Percentiles rank a stretch among this genome's conserved stretches.
Evolutionary conservation across 2,329 filamentous ascomycete genomes (phyloP).

Genomic region (Fonsecaea erecta): DNA sequence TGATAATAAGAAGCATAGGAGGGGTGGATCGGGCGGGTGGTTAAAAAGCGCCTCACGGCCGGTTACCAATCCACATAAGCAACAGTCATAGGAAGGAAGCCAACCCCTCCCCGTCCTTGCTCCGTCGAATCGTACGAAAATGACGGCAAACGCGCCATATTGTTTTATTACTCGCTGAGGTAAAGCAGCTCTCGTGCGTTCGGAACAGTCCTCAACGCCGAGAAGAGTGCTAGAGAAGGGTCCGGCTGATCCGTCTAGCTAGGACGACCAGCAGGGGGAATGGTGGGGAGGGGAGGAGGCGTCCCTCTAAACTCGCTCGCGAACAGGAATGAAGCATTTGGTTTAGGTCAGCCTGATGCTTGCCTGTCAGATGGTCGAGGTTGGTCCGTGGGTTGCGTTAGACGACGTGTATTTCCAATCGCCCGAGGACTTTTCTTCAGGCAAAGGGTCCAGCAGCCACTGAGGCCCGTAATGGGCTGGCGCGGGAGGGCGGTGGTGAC

Average conservation of each 20-base stretch:
- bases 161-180: constrained; percentile 9
- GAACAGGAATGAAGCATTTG: constrained; percentile 13
- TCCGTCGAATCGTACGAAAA: constrained; percentile 9
- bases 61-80: constrained; percentile 24
- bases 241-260: constrained; percentile 5
- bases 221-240: not conserved
- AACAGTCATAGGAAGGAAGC: constrained; percentile 11
- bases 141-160: constrained; percentile 8
- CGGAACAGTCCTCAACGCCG: constrained; percentile 2
- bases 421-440: not conserved
- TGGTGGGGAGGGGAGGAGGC: not conserved
- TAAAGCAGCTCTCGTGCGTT: constrained; percentile 5
- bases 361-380: constrained; percentile 9
- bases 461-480: not conserved
- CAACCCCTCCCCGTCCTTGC: not conserved
- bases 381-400: not conserved
- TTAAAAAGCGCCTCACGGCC: constrained; percentile 4
- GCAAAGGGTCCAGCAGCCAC: not conserved
- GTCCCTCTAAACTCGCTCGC: not conserved
- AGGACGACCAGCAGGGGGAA: not conserved
- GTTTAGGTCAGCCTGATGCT: constrained; percentile 21
- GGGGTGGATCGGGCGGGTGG: not conserved
- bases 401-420: not conserved
- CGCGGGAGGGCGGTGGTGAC: too few relatives aligned
- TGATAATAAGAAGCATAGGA: constrained; percentile 10